Evolutionary conservation across 441 rosid species (phyloP), one percentile per base, ranked within the genome.

Genomic region (California macrophylla): DNA sequence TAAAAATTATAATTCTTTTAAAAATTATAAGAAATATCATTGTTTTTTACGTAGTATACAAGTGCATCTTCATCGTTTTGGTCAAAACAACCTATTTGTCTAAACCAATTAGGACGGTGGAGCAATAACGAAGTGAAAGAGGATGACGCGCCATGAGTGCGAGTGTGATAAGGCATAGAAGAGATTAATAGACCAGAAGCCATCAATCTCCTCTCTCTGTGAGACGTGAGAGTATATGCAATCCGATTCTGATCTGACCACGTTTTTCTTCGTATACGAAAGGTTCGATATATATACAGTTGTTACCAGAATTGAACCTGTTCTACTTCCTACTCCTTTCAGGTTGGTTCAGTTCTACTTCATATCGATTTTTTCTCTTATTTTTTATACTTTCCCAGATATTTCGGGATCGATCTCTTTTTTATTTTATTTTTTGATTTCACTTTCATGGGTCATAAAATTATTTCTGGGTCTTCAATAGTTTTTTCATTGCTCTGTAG

Each of bases 161-260:
- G 26, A 54, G 61, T 54, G 7, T 20, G 26, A 47, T 9, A 20
- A n/a, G 13, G 6, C 61, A 54, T 6, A 16, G 2, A 18, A 20
- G 61, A 54, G 61, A 54, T 54, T 12, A 54, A 24, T 21, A 52
- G 6, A 7, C n/a, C 52, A 42, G 4, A 42, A 42, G 52, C 52
- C 16, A 2, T 23, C 16, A 23, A 29, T 24, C 29, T 21, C 29
- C 16, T 58, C 1, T 52, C 12, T 20, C 23, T 16, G 6, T 0
- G 32, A 60, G 64, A 24, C 3, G 30, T n/a, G n/a, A n/a, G n/a
- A n/a, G 64, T 60, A 60, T 60, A 60, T 60, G 64, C 64, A 60
- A 47, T 47, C 32, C 2, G 32, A 60, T 60, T 60, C 64, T 60
- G 30, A 60, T 60, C 64, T 25, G 18, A 24, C 32, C 0, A 12